Evolutionary conservation across 2,329 filamentous ascomycete species (phyloP).

Genomic region (Alternaria conjuncta): DNA sequence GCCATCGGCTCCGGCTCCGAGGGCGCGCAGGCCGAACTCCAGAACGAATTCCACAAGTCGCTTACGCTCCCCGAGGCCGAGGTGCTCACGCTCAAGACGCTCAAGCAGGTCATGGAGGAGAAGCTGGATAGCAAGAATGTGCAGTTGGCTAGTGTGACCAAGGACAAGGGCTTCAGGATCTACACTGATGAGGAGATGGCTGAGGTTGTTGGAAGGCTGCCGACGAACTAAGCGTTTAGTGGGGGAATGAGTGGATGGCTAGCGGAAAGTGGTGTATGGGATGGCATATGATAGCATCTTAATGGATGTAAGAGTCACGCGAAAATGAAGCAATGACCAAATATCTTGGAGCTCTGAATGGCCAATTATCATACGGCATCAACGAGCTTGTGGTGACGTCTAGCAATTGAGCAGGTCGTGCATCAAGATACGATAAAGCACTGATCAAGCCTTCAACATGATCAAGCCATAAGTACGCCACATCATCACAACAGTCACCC

Average conservation of each 20-base stretch:
- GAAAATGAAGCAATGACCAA: slow-evolving; percentile 36
- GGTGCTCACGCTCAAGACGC: slow-evolving; percentile 91
- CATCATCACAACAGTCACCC: background rate
- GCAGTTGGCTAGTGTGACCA: slow-evolving; percentile 95
- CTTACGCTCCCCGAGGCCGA: slow-evolving; percentile 92
- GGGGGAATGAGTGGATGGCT: background rate
- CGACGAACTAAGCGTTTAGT: slow-evolving; percentile 51
- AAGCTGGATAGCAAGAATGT: slow-evolving; percentile 99
- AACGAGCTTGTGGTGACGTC: background rate
- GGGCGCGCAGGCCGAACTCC: slow-evolving; percentile 94
- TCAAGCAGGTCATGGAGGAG: slow-evolving; percentile 99
- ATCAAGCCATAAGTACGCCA: background rate
- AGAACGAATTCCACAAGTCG: slow-evolving; percentile 99
- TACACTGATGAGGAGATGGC: slow-evolving; percentile 99
- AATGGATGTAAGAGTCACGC: slow-evolving; percentile 24
- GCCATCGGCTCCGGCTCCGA: slow-evolving; percentile 97
- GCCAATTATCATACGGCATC: rapidly evolving
- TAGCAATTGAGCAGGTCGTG: rapidly evolving
- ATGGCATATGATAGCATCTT: slow-evolving; percentile 16
- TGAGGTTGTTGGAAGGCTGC: slow-evolving; percentile 81
- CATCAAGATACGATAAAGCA: background rate
- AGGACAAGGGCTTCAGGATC: slow-evolving; percentile 97
- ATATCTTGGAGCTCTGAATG: background rate
- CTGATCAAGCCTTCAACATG: background rate
- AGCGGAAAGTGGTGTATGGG: background rate